These are phyloP conservation scores for Rubus parviflorus DNA, from an alignment of 306 rosid species.

Conservation along the genomic window DNA sequence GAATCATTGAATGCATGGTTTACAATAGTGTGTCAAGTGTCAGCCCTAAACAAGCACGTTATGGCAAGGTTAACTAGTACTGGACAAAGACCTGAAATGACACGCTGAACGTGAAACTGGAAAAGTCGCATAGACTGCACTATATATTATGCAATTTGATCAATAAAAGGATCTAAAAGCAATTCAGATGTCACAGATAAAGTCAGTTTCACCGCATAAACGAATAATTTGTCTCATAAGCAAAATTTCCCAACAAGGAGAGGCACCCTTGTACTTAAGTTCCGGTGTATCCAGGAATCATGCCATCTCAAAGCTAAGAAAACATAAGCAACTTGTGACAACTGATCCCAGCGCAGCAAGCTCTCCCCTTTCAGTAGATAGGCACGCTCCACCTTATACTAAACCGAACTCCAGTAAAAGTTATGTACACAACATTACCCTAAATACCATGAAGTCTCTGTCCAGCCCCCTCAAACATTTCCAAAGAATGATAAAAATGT, in stretches of 20 bases:
- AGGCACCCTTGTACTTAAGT: conserved; percentile 36
- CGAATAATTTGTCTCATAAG: conserved; percentile 45
- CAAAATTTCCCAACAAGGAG: conserved; percentile 60
- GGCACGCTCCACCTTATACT: conserved; percentile 37
- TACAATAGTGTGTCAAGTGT: background rate
- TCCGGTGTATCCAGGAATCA: conserved; percentile 37
- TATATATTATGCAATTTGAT: conserved; percentile 17
- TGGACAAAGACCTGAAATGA: background rate
- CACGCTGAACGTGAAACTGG: background rate
- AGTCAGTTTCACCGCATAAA: conserved; percentile 28
- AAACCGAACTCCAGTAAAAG: conserved; percentile 45
- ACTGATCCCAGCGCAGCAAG: conserved; percentile 31
- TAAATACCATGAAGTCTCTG: conserved; percentile 52
- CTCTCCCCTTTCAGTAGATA: conserved; percentile 27
- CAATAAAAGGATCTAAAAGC: conserved; percentile 35
- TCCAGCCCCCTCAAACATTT: conserved; percentile 43
- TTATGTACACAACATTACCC: conserved; percentile 64
- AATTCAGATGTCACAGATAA: conserved; percentile 45
- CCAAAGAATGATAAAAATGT: conserved; percentile 57
- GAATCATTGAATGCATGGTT: background rate
- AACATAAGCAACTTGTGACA: conserved; percentile 33
- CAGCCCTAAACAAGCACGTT: no score
- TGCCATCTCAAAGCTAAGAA: conserved; percentile 33
- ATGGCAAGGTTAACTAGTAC: background rate
- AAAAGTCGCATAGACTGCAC: conserved; percentile 13